Base-by-base conservation (phyloP, 108 stramenopile genomes). In the Nannochloropsis gaditana region DNA sequence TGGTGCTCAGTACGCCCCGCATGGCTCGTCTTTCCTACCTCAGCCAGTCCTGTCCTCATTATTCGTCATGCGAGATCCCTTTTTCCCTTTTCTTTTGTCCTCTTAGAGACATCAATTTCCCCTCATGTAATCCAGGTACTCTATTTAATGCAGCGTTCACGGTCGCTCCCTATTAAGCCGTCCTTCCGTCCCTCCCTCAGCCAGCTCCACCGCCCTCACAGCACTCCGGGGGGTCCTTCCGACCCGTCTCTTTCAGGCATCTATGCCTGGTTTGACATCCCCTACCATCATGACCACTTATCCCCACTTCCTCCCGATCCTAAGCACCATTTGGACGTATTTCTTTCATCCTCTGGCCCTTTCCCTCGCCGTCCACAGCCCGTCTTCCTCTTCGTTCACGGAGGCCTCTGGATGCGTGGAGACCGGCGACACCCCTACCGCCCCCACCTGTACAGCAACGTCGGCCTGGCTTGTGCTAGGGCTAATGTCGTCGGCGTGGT, bases 361-460 rank as follows among this genome's bases (percentile, higher is more conserved):
- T 73, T 73, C n/a, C 59, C 59, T 73, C 59, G 59, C n/a, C 59
- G 19, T n/a, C 4, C 59, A n/a, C 59, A 73, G 59, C 59, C 59
- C 59, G 59, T 73, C 59, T n/a, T 73, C n/a, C 19, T 73, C 15
- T 73, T 73, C 59, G 59, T 73, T 2, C 59, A 73, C 59, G 59
- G 59, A 1, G 59, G 84, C 43, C 85, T 83, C 17, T 89, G 88
- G 88, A 85, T 85, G n/a, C 83, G 87, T n/a, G 87, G 87, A 1
- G 87, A 83, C 59, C 45, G 87, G 43, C 43, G 83, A 41, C 84
- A 80, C 41, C 83, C 83, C 45, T 43, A 45, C 44, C 41, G 81
- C 41, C 88, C 88, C n/a, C 81, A 85, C 45, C 73, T 89, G 11
- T 89, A 89, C 88, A 83, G 82, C 5, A 85, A 89, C 82, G 47